Conservation (phyloP, 2,329 filamentous ascomycete species). For the Cordyceps cicadae region DNA sequence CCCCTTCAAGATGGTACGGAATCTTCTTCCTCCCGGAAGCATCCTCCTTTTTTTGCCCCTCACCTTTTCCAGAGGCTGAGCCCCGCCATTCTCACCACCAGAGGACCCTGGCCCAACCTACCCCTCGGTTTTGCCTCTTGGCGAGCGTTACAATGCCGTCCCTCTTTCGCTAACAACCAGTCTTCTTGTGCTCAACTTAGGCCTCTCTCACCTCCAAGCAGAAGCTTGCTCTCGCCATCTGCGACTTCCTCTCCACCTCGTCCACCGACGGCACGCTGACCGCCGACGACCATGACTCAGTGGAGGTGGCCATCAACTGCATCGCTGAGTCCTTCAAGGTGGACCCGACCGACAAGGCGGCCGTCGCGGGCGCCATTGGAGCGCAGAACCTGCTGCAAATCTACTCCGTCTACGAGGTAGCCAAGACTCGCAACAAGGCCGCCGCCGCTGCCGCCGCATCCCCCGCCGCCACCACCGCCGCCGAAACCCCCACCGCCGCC, state of each 20-base stretch:
- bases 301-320: constrained; percentile 90
- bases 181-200: neutral
- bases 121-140: no score
- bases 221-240: constrained; percentile 92
- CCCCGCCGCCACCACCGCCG: constrained; percentile 25
- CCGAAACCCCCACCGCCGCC: constrained; percentile 31
- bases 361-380: constrained; percentile 69
- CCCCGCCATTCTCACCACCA: neutral
- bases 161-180: neutral
- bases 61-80: neutral
- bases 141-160: neutral
- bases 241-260: constrained; percentile 85
- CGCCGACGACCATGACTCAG: constrained; percentile 81
- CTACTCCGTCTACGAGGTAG: constrained; percentile 93
- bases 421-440: constrained; percentile 51
- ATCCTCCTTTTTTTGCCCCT: neutral
- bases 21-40: neutral
- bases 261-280: constrained; percentile 81
- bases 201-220: constrained; percentile 50
- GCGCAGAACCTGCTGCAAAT: constrained; percentile 83
- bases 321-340: constrained; percentile 95
- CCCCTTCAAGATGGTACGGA: neutral
- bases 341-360: constrained; percentile 67
- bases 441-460: constrained; percentile 29
- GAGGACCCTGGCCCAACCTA: neutral